Evolutionary conservation across 1,139 yeast species (phyloP).

Genomic region (Candida sp.): DNA sequence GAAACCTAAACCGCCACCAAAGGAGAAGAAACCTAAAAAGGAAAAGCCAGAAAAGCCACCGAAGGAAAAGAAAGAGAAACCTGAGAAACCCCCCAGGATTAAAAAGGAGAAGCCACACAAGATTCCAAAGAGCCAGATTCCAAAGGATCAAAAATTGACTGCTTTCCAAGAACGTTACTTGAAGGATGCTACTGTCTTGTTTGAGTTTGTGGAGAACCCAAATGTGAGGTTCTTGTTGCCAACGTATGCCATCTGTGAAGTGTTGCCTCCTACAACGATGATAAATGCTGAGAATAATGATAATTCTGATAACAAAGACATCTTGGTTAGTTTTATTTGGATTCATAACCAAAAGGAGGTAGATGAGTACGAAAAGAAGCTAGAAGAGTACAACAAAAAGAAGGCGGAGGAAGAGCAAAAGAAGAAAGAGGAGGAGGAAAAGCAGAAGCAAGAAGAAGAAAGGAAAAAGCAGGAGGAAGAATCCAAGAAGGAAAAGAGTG

Average conservation of each 20-base stretch:
- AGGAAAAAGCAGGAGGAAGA: constrained; percentile 35
- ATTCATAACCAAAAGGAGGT: constrained; percentile 58
- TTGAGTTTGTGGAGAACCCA: constrained; percentile 85
- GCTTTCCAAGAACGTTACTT: constrained; percentile 78
- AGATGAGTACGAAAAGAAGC: constrained; percentile 48
- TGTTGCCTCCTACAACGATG: constrained; percentile 31
- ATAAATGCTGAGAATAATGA: constrained; percentile 27
- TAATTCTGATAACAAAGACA: constrained; percentile 42
- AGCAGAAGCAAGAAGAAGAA: constrained; percentile 49
- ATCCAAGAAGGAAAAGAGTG: constrained; percentile 11
- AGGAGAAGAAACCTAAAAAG: constrained; percentile 22
- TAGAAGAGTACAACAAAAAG: constrained; percentile 32
- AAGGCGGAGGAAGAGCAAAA: constrained; percentile 19
- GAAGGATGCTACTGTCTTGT: constrained; percentile 72
- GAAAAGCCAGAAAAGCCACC: background rate
- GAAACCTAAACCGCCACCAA: constrained; percentile 3
- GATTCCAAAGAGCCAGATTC: constrained; percentile 19
- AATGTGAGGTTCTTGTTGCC: constrained; percentile 79
- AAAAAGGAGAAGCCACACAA: constrained; percentile 24
- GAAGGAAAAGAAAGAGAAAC: constrained; percentile 23
- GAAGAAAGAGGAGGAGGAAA: constrained; percentile 15
- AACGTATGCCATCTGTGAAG: constrained; percentile 75
- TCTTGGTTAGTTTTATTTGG: constrained; percentile 68
- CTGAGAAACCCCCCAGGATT: constrained; percentile 24
- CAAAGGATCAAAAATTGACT: constrained; percentile 59